Conservation (phyloP, 2,329 filamentous ascomycete genomes). For the Parasarocladium wereldwijsianum region DNA sequence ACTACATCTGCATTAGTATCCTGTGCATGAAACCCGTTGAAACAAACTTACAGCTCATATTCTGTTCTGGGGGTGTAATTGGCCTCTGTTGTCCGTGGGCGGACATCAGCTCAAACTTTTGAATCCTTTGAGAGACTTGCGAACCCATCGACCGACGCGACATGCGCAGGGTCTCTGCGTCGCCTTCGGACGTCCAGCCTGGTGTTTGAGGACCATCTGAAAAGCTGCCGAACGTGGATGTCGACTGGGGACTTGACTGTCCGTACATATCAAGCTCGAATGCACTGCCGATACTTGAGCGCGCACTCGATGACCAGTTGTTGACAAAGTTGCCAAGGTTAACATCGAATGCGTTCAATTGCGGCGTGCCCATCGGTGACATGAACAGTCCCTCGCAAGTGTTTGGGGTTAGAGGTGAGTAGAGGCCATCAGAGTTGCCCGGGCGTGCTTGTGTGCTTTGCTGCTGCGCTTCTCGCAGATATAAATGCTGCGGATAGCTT, state of each 20-base stretch:
- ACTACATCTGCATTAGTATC: constrained; percentile 20
- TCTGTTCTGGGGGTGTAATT: constrained; percentile 47
- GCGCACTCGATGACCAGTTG: constrained; percentile 3
- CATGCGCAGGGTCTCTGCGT: constrained; percentile 26
- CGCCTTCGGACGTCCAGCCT: constrained; percentile 37
- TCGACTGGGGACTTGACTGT: constrained; percentile 2
- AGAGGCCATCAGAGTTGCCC: constrained; percentile 33
- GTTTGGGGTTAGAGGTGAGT: constrained; percentile 15
- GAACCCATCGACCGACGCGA: constrained; percentile 38
- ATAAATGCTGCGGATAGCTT: constrained; percentile 48
- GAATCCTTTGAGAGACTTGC: constrained; percentile 44
- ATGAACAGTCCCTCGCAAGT: constrained; percentile 40
- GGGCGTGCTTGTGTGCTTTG: constrained; percentile 65
- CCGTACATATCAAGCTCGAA: constrained; percentile 4
- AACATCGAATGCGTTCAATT: constrained; percentile 25
- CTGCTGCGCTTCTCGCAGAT: constrained; percentile 82
- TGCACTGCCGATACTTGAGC: constrained; percentile 3
- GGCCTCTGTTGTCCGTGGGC: constrained; percentile 33
- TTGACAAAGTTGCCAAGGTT: constrained; percentile 10
- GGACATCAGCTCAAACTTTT: constrained; percentile 41
- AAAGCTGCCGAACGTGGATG: constrained; percentile 1
- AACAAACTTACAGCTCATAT: constrained; percentile 38
- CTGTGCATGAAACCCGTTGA: neutral
- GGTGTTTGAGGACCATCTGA: constrained; percentile 18
- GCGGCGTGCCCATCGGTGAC: constrained; percentile 40